A percentile compares a stretch with the other conserved stretches of the same genome.
phyloP scores from a whole-genome alignment of 2,329 filamentous ascomycete species.

The Fusarium verticillioides region DNA sequence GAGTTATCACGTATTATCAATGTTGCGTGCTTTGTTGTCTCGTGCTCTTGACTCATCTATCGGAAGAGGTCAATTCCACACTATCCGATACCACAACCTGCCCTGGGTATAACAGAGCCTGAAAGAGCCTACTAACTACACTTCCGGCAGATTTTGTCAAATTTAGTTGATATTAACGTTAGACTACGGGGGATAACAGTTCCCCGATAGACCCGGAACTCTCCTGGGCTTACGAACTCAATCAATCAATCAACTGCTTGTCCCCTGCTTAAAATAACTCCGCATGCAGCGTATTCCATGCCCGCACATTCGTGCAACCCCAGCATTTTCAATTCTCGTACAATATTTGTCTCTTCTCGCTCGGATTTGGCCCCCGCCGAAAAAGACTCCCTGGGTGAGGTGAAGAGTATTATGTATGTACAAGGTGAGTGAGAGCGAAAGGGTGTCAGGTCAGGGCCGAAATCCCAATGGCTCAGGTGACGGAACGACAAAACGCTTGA shows the following conservation, averaged over 20 bases:
- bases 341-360: background rate
- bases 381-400: background rate
- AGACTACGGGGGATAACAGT: slow-evolving; percentile 14
- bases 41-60: slow-evolving; percentile 2
- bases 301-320: background rate
- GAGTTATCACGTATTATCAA: background rate
- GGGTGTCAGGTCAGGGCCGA: slow-evolving; percentile 16
- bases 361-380: background rate
- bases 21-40: slow-evolving; percentile 2
- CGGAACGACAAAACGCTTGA: slow-evolving; percentile 47
- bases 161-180: background rate
- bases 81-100: background rate
- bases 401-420: background rate
- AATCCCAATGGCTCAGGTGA: slow-evolving; percentile 44
- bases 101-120: slow-evolving; percentile 7
- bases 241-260: background rate
- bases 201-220: slow-evolving; percentile 31
- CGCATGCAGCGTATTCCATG: slow-evolving; percentile 1
- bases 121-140: slow-evolving; percentile 1
- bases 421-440: slow-evolving; percentile 16
- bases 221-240: background rate
- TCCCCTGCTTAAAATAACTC: background rate
- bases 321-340: background rate
- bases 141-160: slow-evolving; percentile 19
- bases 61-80: background rate